These are phyloP conservation scores for Chrysosporium keratinophilum DNA, from an alignment of 2,329 filamentous ascomycete species.

Conservation along the genomic window DNA sequence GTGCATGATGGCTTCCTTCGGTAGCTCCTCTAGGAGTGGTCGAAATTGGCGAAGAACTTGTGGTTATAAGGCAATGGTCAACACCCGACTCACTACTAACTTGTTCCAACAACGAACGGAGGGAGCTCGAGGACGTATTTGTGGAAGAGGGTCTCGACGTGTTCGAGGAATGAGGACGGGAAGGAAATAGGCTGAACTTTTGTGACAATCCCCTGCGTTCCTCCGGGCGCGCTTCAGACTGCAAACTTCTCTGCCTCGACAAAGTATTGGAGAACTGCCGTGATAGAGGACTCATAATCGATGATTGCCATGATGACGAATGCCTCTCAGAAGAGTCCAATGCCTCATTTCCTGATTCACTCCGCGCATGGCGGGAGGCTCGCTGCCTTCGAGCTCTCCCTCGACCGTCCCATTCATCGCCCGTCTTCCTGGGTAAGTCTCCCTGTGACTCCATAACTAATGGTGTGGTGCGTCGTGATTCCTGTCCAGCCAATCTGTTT, in stretches of 20 bases:
- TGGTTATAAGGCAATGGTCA: not conserved
- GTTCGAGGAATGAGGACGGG: constrained; percentile 26
- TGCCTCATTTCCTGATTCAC: not conserved
- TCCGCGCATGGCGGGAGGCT: not conserved
- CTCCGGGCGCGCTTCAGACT: constrained; percentile 14
- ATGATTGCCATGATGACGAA: constrained; percentile 10
- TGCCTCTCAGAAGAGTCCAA: constrained; percentile 1
- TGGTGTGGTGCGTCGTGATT: not conserved
- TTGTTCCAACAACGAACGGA: constrained; percentile 21
- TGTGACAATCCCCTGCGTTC: constrained; percentile 16
- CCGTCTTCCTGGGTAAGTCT: constrained; percentile 1
- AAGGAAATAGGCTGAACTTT: constrained; percentile 15
- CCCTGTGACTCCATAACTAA: constrained; percentile 13
- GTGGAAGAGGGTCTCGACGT: constrained; percentile 29
- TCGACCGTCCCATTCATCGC: constrained; percentile 15
- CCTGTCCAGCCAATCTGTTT: not conserved
- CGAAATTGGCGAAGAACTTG: constrained; percentile 16
- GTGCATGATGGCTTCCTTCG: constrained; percentile 12
- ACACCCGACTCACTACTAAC: not conserved
- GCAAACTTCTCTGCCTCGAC: constrained; percentile 14
- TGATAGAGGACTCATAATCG: constrained; percentile 12
- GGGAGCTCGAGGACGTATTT: constrained; percentile 35
- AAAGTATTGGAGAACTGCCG: constrained; percentile 14
- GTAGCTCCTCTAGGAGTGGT: constrained; percentile 6
- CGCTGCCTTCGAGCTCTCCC: constrained; percentile 12